Evolutionary conservation across 2,329 filamentous ascomycete genomes (phyloP).

Genomic region (Xylaria polymorpha): DNA sequence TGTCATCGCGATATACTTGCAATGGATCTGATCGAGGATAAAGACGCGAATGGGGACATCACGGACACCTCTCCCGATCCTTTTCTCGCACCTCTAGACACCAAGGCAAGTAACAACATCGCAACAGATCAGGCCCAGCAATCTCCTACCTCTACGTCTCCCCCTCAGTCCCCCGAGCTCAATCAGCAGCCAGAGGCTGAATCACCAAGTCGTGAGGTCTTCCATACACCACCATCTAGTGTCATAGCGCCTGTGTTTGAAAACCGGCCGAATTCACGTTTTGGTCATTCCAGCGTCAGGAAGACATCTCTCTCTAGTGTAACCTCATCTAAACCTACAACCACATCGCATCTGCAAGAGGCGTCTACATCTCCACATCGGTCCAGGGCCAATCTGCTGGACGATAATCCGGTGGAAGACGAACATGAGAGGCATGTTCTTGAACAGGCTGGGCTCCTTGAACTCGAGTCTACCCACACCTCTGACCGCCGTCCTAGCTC

Average conservation of each 20-base stretch:
- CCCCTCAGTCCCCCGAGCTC: constrained; percentile 51
- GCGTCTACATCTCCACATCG: constrained; percentile 48
- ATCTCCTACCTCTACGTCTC: constrained; percentile 50
- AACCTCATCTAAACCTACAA: constrained; percentile 53
- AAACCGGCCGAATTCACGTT: constrained; percentile 54
- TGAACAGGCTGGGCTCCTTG: constrained; percentile 73
- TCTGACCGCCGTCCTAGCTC: constrained; percentile 57
- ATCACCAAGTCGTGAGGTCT: constrained; percentile 58
- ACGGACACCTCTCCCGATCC: constrained; percentile 39
- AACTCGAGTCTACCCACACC: constrained; percentile 56
- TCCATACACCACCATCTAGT: constrained; percentile 61
- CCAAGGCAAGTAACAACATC: constrained; percentile 52
- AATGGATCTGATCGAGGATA: constrained; percentile 87
- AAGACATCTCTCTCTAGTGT: constrained; percentile 59
- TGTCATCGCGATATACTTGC: constrained; percentile 90
- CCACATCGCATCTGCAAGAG: constrained; percentile 50
- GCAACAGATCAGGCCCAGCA: constrained; percentile 53
- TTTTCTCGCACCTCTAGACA: constrained; percentile 47
- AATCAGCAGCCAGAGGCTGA: constrained; percentile 51
- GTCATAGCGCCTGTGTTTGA: constrained; percentile 54
- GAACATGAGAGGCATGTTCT: constrained; percentile 75
- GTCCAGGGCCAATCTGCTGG: constrained; percentile 48
- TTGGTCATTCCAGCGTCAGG: constrained; percentile 51
- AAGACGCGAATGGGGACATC: constrained; percentile 54
- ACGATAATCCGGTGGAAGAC: constrained; percentile 64